Evolutionary conservation across 208 protist species (phyloP), one percentile per base, ranked within the genome.

Genomic region (Trypanosoma brucei): DNA sequence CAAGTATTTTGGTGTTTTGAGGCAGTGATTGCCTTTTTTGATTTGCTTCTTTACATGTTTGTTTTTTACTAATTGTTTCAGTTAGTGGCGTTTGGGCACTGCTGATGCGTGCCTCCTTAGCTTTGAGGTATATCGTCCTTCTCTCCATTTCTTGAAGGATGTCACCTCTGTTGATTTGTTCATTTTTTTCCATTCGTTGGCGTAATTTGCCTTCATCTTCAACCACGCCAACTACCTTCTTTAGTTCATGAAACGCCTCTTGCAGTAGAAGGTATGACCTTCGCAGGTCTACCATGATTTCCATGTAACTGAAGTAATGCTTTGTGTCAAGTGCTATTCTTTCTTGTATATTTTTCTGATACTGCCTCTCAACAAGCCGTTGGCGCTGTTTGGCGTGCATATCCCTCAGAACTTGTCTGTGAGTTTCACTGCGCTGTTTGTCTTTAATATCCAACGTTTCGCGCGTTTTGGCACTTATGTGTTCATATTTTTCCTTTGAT

Each of bases 331-430:
- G 45, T 14, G 60, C 45, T 31, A 50, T 59, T 31, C 73, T 53
- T 48, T 79, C 73, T 9, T 79, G 68, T 31, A 75, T 62, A 52
- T 75, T 75, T 11, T 62, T 53, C 40, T 71, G 57, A 56, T 62
- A 66, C 53, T 75, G 63, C 34, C 73, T 62, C 3, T 79, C 68
- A 60, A 75, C 68, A 56, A 79, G 68, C 68, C 62, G 68, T 7
- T 58, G 65, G 30, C 71, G 65, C 38, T 68, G 61, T 34, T 49
- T 31, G 30, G 62, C 3, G 8, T 68, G 52, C 49, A 70, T 70
- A 30, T 79, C 73, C 3, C 33, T 14, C 31, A 79, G 30, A 30
- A 58, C 6, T 14, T 50, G 22, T 42, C 69, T 7, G 40, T 64
- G 46, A 31, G 30, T 31, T 54, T 73, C 68, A 13, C 60, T 40